Conservation (phyloP, 805 yeast species). For the Starmerella apis region DNA sequence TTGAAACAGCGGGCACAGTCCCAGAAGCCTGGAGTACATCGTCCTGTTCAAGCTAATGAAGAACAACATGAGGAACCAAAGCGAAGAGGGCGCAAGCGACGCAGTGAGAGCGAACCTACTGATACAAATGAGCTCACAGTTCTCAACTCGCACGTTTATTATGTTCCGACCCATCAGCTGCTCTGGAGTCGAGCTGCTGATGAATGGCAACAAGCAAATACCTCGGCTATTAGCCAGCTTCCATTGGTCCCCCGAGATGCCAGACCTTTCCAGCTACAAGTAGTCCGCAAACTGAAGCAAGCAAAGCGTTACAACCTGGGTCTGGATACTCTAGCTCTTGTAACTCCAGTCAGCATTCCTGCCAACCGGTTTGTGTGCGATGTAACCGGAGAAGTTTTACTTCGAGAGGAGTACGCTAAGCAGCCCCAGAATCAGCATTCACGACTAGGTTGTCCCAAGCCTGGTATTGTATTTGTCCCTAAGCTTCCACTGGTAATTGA, state of each 20-base stretch:
- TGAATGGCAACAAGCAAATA: not conserved
- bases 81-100: conserved; percentile 10
- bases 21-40: not conserved
- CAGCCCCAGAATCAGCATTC: conserved; percentile 70
- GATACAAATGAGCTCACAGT: not conserved
- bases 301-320: conserved; percentile 12
- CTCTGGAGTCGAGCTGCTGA: not conserved
- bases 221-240: not conserved
- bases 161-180: not conserved
- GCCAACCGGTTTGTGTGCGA: conserved; percentile 47
- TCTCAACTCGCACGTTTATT: not conserved
- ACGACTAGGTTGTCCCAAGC: conserved; percentile 58
- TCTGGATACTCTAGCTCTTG: conserved; percentile 34
- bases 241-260: conserved; percentile 5
- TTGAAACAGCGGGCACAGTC: conserved; percentile 12
- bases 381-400: conserved; percentile 61
- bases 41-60: not conserved
- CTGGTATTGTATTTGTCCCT: conserved; percentile 45
- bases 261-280: not conserved
- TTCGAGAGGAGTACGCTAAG: conserved; percentile 49
- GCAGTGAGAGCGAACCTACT: not conserved
- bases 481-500: conserved; percentile 61
- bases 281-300: not conserved
- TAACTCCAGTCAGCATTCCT: conserved; percentile 43
- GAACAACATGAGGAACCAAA: conserved; percentile 11